These are phyloP conservation scores for Nematodospora valgi DNA, from an alignment of 805 yeast genomes.

Conservation along the genomic window DNA sequence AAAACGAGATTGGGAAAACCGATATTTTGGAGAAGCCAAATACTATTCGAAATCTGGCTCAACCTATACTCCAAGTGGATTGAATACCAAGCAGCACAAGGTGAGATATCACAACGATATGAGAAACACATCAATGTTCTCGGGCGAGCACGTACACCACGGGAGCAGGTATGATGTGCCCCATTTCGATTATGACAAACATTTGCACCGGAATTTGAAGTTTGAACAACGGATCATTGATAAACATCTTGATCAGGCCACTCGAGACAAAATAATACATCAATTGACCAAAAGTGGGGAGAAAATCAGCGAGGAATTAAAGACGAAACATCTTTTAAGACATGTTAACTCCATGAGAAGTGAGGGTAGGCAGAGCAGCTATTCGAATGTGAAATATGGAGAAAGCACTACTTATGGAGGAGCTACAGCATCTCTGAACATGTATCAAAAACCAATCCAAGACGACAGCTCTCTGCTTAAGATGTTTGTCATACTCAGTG, in stretches of 20 bases:
- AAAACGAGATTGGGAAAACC: constrained; percentile 23
- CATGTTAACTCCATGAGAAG: constrained; percentile 22
- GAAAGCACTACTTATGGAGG: constrained; percentile 2
- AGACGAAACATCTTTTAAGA: constrained; percentile 41
- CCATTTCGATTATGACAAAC: constrained; percentile 57
- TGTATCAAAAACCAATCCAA: constrained; percentile 32
- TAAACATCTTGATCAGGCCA: constrained; percentile 26
- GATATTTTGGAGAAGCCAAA: constrained; percentile 40
- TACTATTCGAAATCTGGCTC: constrained; percentile 21
- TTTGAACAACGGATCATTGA: constrained; percentile 42
- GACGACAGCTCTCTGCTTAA: constrained; percentile 14
- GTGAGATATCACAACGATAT: constrained; percentile 21
- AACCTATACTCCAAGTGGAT: constrained; percentile 19
- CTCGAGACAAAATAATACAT: constrained; percentile 27
- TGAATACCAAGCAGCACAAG: constrained; percentile 28
- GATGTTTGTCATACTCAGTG: constrained; percentile 9
- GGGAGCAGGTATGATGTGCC: constrained; percentile 54
- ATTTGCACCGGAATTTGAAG: constrained; percentile 48
- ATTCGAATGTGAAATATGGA: constrained; percentile 2
- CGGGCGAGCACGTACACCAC: constrained; percentile 35
- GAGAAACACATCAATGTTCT: constrained; percentile 19
- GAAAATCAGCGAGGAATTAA: constrained; percentile 35
- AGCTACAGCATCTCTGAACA: constrained; percentile 21
- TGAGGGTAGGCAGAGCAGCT: constrained; percentile 2
- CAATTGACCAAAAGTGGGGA: constrained; percentile 30